Evolutionary conservation across 2,329 filamentous ascomycete species (phyloP).

Genomic region (Apiospora saccharicola): DNA sequence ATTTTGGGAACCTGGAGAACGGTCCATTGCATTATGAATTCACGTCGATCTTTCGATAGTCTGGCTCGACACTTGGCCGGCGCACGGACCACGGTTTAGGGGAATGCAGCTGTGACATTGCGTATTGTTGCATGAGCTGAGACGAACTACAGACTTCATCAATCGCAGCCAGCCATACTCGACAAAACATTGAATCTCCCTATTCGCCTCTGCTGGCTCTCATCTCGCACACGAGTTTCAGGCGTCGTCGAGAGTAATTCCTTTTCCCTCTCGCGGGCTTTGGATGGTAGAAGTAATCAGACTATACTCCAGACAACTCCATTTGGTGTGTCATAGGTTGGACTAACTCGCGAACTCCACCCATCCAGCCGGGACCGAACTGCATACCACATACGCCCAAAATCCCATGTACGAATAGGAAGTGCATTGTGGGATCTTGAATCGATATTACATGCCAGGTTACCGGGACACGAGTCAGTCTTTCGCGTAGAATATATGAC

Average conservation of each 20-base stretch:
- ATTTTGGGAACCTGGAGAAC: slow-evolving; percentile 17
- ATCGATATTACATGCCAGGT: slow-evolving; percentile 11
- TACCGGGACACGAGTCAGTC: slow-evolving; percentile 9
- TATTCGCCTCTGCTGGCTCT: not conserved
- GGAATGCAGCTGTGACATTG: slow-evolving; percentile 5
- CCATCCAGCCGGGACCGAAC: not conserved
- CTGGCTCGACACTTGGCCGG: slow-evolving; percentile 3
- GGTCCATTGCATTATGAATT: slow-evolving; percentile 18
- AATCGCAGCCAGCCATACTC: not conserved
- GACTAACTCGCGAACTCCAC: not conserved
- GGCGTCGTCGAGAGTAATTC: not conserved
- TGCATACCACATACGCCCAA: not conserved
- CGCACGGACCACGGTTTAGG: not conserved
- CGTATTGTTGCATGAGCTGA: not conserved
- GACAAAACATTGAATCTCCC: not conserved
- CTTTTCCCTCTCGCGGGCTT: not conserved
- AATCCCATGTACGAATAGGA: not conserved
- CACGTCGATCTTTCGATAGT: slow-evolving; percentile 20
- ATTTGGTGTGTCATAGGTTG: not conserved
- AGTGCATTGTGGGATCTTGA: slow-evolving; percentile 17
- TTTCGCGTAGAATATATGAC: not conserved
- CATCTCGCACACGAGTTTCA: slow-evolving; percentile 4
- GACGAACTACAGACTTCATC: not conserved
- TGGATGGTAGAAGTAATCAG: not conserved
- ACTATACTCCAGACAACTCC: not conserved